Evolutionary conservation across 768 basidiomycete species (phyloP), one percentile per base, ranked within the genome.

Genomic region (Pisolithus microcarpus): DNA sequence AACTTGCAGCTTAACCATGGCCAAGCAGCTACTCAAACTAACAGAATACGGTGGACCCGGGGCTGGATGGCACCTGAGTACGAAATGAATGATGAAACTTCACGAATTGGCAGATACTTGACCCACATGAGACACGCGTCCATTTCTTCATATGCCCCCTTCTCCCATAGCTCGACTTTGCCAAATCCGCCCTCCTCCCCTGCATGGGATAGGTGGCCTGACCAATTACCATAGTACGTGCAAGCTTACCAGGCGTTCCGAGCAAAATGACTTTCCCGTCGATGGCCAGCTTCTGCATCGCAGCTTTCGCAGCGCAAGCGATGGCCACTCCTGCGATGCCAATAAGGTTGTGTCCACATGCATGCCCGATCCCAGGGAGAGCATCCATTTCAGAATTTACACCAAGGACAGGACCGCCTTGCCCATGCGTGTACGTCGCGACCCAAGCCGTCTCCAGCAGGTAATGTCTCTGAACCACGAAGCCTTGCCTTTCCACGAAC

Each of bases 331-430:
- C 87, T 49, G 73, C 58, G 21, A 90, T 85, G 1, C 84, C 87
- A 45, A 91, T 91, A 40, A 91, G 70, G 58, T 91, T 91, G 61
- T 91, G 88, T 2, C 88, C 88, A 58, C 88, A 91, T 1, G 84
- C 85, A 56, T 87, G 85, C 0, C 85, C 81, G 39, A 83, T 71
- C 0, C 77, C 70, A 18, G 66, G 67, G 11, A 85, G 68, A 1
- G 83, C 84, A 50, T 83, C 81, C 81, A 84, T 82, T 76, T 91
- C 89, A 16, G 87, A 89, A 63, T 91, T 91, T 52, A 91, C 71
- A 0, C 88, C 88, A 34, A 91, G 77, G 0, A 77, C 81, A 46
- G 80, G 75, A 7, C 86, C 87, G 10, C 85, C 87, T 30, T 70
- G 64, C 10, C 85, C 84, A 56, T 83, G 73, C 15, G 75, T 69